Evolutionary conservation across 495 filamentous ascomycete species (phyloP), one percentile per base, ranked within the genome.

Genomic region (Aspergillus nidulans): DNA sequence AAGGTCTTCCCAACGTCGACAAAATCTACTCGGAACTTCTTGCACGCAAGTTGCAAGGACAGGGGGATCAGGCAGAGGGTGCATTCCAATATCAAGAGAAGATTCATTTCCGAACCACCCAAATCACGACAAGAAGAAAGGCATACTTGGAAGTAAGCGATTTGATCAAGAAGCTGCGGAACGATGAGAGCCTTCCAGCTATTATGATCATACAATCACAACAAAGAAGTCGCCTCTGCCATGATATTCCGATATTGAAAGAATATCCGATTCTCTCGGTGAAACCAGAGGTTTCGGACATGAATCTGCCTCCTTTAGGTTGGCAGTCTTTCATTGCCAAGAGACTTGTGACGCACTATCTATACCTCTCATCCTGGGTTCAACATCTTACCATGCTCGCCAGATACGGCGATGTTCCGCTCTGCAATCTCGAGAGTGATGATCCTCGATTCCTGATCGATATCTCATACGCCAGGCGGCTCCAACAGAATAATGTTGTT

Each of bases 391-490:
- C 86, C 15, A 82, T 90, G 51, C 81, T 97, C 39, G 87, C 95
- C 40, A 79, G 90, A 58, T 97, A 97, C 65, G 95, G 94, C 19
- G 88, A 97, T 71, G 82, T 97, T 32, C 94, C 94, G 16, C 77
- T 99, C 46, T 97, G 94, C 72, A 97, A 99, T 61, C 74, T 99
- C 24, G 95, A 97, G 64, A 85, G 83, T 40, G 92, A 97, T 59
- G 94, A 99, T 63, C 92, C 94, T 18, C 80, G 88, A 20, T 99
- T 90, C 67, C 72, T 97, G 49, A 97, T 99, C 62, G 94, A 99
- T 64, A 82, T 99, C 41, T 89, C 94, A 3, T 99, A 97, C 69
- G 94, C 94, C 1, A 75, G 94, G 48, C 84, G 95, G 10, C 74
- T 99, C 48, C 91, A 94, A 63, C 85, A 88, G 60, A 95, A 92